Percentiles rank a stretch among this genome's conserved stretches.
Evolutionary conservation across 2,329 filamentous ascomycete species (phyloP).

Genomic region (Scorias spongiosa): DNA sequence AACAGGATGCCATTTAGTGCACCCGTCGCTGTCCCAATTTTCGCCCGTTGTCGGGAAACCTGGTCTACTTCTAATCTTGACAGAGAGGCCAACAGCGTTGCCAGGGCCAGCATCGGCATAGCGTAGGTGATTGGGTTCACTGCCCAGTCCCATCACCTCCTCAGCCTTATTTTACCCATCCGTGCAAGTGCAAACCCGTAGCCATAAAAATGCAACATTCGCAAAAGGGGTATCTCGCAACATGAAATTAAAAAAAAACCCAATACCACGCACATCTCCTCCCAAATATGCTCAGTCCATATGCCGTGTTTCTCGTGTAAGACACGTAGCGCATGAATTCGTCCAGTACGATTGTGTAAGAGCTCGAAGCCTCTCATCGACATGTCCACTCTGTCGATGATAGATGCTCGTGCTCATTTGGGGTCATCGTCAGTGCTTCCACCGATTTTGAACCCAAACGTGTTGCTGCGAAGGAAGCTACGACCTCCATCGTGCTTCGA

Average conservation of each 20-base stretch:
- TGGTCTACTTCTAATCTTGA: no score
- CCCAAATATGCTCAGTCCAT: background rate
- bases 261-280: background rate
- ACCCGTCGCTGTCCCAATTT: no score
- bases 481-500: background rate
- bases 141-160: no score
- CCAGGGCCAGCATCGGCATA: no score
- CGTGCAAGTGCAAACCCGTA: no score
- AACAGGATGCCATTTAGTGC: no score
- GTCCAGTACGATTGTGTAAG: background rate
- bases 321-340: background rate
- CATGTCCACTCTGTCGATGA: no score
- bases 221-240: constrained; percentile 9
- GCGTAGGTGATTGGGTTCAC: no score
- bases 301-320: background rate
- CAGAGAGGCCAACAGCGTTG: no score
- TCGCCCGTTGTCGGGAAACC: no score
- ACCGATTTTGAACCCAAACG: constrained; percentile 6
- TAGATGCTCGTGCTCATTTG: background rate
- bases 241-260: background rate
- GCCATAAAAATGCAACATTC: background rate
- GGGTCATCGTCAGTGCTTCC: constrained; percentile 1
- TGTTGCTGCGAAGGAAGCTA: constrained; percentile 6
- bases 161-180: no score
- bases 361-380: no score